phyloP scores from a whole-genome alignment of 495 filamentous ascomycete genomes.

The Penicillium angulare region DNA sequence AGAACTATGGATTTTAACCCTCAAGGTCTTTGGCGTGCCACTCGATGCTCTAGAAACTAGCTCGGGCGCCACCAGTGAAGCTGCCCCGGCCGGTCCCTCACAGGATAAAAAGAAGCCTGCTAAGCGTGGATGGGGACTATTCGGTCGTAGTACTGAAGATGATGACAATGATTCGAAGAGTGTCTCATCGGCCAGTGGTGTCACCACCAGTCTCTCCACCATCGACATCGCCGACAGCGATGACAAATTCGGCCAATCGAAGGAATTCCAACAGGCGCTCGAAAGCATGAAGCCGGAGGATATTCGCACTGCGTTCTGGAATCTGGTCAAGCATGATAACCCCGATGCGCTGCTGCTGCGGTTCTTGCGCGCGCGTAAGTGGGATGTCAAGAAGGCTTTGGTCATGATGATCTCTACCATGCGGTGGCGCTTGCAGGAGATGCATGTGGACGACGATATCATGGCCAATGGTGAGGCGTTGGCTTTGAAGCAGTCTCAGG shows the following conservation, averaged over 20 bases:
- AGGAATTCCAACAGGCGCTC: conserved; percentile 79
- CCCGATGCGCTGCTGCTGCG: conserved; percentile 85
- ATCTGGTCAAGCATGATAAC: conserved; percentile 93
- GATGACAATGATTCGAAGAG: conserved; percentile 52
- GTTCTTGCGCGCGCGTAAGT: conserved; percentile 91
- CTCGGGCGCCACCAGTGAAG: conserved; percentile 10
- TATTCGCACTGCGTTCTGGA: conserved; percentile 83
- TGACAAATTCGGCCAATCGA: conserved; percentile 91
- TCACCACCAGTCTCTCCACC: conserved; percentile 29
- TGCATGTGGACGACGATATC: conserved; percentile 84
- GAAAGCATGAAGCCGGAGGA: conserved; percentile 72
- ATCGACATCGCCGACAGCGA: conserved; percentile 57
- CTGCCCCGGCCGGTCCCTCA: conserved; percentile 19
- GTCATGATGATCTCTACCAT: conserved; percentile 94
- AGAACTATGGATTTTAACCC: conserved; percentile 76
- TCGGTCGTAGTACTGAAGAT: conserved; percentile 54
- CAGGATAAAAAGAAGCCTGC: conserved; percentile 67
- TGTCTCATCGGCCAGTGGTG: conserved; percentile 28
- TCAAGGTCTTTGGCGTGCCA: conserved; percentile 76
- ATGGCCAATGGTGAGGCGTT: conserved; percentile 74
- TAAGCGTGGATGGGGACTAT: conserved; percentile 61
- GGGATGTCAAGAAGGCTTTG: conserved; percentile 90
- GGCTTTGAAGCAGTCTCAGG: conserved; percentile 59
- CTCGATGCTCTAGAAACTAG: conserved; percentile 28
- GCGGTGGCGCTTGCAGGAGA: conserved; percentile 79